Percentiles rank a stretch among this genome's conserved stretches.
phyloP scores from a whole-genome alignment of 2,329 filamentous ascomycete genomes.

The Colletotrichum sp. region DNA sequence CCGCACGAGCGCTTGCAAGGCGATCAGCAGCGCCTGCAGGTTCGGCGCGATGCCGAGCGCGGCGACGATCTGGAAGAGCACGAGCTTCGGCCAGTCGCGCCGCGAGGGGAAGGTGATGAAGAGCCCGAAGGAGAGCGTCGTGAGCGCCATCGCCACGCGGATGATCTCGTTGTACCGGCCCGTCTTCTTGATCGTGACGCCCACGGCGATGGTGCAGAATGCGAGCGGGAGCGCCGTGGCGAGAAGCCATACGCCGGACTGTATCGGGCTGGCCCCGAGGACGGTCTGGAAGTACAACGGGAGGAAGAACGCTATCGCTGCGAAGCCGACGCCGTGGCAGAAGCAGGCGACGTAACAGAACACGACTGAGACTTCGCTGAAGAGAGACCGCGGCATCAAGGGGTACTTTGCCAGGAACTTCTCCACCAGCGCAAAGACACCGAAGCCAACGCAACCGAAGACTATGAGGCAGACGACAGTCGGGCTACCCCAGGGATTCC shows the following conservation, averaged over 20 bases:
- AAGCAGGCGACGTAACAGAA: conserved; percentile 71
- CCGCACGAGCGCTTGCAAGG: conserved; percentile 67
- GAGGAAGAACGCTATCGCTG: conserved; percentile 79
- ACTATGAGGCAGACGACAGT: conserved; percentile 79
- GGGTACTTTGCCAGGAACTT: conserved; percentile 77
- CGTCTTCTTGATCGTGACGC: conserved; percentile 65
- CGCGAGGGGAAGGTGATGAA: conserved; percentile 65
- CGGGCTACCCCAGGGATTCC: conserved; percentile 75
- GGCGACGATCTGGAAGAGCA: conserved; percentile 67
- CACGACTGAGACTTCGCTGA: conserved; percentile 69
- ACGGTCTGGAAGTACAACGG: conserved; percentile 86
- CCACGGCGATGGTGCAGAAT: conserved; percentile 62
- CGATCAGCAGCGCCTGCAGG: conserved; percentile 73
- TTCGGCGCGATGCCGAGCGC: conserved; percentile 71
- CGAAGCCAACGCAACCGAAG: conserved; percentile 69
- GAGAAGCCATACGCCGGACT: conserved; percentile 77
- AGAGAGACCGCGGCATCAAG: conserved; percentile 77
- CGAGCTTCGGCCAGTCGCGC: conserved; percentile 59
- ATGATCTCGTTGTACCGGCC: conserved; percentile 70
- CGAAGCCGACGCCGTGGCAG: conserved; percentile 78
- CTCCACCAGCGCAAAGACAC: conserved; percentile 75
- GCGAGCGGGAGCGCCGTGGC: conserved; percentile 74
- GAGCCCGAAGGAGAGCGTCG: conserved; percentile 69
- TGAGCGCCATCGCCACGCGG: conserved; percentile 60
- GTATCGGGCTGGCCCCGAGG: conserved; percentile 69